phyloP scores from a whole-genome alignment of 177 flowering plant genomes.

The Vitis hybrid region DNA sequence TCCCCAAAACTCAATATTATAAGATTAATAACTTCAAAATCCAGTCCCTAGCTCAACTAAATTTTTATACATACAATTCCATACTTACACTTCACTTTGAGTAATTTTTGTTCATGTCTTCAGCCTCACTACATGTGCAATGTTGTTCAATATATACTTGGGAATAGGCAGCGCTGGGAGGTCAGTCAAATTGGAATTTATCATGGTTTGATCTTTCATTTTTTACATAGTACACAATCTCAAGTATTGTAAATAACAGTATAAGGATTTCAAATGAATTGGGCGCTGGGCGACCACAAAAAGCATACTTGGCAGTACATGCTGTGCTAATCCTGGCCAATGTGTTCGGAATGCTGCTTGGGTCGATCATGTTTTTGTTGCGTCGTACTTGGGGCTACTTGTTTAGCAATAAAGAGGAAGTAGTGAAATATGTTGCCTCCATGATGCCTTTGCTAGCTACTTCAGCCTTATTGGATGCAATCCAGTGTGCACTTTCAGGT shows the following conservation, averaged over 20 bases:
- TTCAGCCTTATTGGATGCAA: background rate
- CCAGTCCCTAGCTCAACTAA: too few species aligned
- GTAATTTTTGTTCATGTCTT: too few species aligned
- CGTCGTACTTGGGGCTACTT: background rate
- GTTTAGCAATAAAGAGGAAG: conserved; percentile 9
- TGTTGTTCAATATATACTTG: too few species aligned
- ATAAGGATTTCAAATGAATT: conserved; percentile 5
- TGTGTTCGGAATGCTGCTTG: background rate
- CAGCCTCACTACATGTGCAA: too few species aligned
- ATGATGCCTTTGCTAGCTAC: conserved; percentile 2
- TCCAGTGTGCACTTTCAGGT: conserved; percentile 10
- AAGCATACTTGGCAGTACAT: background rate
- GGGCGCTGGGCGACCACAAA: conserved; percentile 6
- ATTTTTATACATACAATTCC: background rate
- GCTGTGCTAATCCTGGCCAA: conserved; percentile 1
- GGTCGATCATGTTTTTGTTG: background rate
- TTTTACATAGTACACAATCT: background rate
- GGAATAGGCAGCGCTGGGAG: too few species aligned
- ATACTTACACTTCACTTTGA: too few species aligned
- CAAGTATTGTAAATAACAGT: background rate
- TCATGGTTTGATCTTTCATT: background rate
- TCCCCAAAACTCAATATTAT: background rate
- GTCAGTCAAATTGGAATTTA: background rate
- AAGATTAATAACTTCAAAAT: too few species aligned
- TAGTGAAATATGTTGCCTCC: conserved; percentile 4